Evolutionary conservation across 192 early-diverging fungal species (phyloP).

Genomic region (Backusella mclennaniae): DNA sequence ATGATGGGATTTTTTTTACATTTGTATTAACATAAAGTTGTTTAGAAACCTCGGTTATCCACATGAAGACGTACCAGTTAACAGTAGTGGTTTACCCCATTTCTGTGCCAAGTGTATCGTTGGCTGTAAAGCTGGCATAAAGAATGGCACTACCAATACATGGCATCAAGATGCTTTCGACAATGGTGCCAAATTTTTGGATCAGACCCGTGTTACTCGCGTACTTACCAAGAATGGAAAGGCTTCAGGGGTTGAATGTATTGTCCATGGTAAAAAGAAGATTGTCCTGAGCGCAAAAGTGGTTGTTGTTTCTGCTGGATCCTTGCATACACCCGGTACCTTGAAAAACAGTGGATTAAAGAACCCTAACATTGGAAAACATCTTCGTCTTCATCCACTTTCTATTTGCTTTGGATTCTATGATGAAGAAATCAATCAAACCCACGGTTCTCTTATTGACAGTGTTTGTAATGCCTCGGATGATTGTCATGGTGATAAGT

Average conservation of each 20-base stretch:
- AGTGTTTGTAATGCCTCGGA: constrained; percentile 56
- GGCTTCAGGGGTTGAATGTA: constrained; percentile 55
- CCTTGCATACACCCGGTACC: constrained; percentile 64
- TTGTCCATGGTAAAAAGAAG: constrained; percentile 26
- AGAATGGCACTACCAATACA: constrained; percentile 66
- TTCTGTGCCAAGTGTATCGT: constrained; percentile 61
- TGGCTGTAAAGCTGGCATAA: constrained; percentile 69
- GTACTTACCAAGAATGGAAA: constrained; percentile 55
- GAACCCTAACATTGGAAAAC: constrained; percentile 67
- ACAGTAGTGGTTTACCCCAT: constrained; percentile 52
- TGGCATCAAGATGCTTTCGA: constrained; percentile 69
- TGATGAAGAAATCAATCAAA: constrained; percentile 45
- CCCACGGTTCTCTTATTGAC: constrained; percentile 66
- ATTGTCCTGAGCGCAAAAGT: constrained; percentile 45
- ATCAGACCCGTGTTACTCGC: constrained; percentile 53
- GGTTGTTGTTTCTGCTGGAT: constrained; percentile 63
- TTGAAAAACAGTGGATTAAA: constrained; percentile 62
- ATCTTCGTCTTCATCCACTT: constrained; percentile 69
- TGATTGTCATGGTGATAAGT: constrained; percentile 59
- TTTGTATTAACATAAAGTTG: neutral
- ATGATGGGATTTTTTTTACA: neutral
- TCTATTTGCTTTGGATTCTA: constrained; percentile 63
- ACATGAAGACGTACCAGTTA: constrained; percentile 60
- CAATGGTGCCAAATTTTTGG: constrained; percentile 59
- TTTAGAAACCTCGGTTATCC: constrained; percentile 57